Evolutionary conservation across 352 stramenopile species (phyloP), one percentile per base, ranked within the genome.

Genomic region (Phytophthora nicotianae): DNA sequence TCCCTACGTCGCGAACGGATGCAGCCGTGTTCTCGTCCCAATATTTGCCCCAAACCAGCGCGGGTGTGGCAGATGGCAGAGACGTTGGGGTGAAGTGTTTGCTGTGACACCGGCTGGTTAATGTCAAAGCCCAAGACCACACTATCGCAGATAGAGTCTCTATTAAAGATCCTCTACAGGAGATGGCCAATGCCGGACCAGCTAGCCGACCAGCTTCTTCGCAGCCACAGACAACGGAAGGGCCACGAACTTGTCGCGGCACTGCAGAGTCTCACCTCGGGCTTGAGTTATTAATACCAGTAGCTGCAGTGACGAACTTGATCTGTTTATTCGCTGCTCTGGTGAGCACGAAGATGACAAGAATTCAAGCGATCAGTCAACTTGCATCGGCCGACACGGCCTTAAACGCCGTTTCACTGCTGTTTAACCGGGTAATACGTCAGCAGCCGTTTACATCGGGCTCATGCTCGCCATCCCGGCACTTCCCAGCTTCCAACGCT

Each of bases 11-110:
- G 45, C 45, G 45, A n/a, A 24, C 11, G 32, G 8, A 13, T 33
- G 32, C 32, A 38, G 32, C 32, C 32, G 24, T 41, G 48, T 59
- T 59, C 57, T 57, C 5, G 33, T 6, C 16, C 26, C 26, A 59
- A 59, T 58, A 58, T 58, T 58, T 57, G 21, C 42, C 29, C 42
- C 29, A 50, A 50, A 41, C 42, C 27, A 32, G 29, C 20, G 1
- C 29, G 8, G 33, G 47, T 29, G 47, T 29, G 47, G 47, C 38
- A 58, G 51, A 59, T 59, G 52, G 52, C 52, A 59, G 52, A 59
- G 52, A 45, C 26, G 51, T n/a, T n/a, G n/a, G n/a, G 40, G 24
- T 41, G 17, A 21, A 37, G 49, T 38, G 23, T 23, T 38, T 3
- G 35, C 33, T n/a, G 40, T 33, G 32, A 24, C 51, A 59, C 40